Evolutionary conservation across 2,329 filamentous ascomycete species (phyloP).

Genomic region (Ceratocystis alfenasii): DNA sequence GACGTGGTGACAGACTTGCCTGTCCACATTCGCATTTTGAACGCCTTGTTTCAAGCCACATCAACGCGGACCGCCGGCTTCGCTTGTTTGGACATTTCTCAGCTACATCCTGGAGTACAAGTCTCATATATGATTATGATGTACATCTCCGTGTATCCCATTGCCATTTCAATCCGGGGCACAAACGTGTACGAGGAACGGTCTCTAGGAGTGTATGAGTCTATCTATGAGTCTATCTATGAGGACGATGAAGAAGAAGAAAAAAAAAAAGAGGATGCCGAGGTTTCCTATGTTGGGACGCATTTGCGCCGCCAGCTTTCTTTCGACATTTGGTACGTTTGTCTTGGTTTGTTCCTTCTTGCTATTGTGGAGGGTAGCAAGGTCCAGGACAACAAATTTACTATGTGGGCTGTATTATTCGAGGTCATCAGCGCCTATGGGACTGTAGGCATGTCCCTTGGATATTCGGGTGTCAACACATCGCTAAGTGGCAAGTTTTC

Average conservation of each 20-base stretch:
- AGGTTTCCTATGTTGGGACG: conserved; percentile 74
- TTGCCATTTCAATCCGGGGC: conserved; percentile 84
- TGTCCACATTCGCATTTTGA: conserved; percentile 62
- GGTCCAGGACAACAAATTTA: conserved; percentile 52
- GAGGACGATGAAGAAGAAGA: conserved; percentile 33
- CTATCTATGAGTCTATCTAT: conserved; percentile 37
- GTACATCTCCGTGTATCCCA: conserved; percentile 96
- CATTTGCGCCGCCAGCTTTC: conserved; percentile 89
- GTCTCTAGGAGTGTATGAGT: conserved; percentile 59
- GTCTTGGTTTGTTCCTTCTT: conserved; percentile 84
- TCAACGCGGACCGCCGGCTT: conserved; percentile 88
- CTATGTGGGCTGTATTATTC: conserved; percentile 61
- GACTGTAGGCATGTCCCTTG: conserved; percentile 82
- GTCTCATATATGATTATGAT: conserved; percentile 97
- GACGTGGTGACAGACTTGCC: conserved; percentile 55
- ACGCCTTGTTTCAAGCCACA: conserved; percentile 81
- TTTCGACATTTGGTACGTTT: conserved; percentile 96
- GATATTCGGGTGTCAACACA: conserved; percentile 62
- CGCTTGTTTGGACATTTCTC: conserved; percentile 62
- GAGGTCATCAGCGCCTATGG: conserved; percentile 87
- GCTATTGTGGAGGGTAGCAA: conserved; percentile 71
- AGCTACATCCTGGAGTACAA: conserved; percentile 79
- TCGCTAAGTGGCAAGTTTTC: conserved; percentile 76
- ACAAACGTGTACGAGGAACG: conserved; percentile 97
- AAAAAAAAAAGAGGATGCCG: conserved; percentile 34